phyloP scores from a whole-genome alignment of 768 basidiomycete genomes.

The Mrakia blollopis region DNA sequence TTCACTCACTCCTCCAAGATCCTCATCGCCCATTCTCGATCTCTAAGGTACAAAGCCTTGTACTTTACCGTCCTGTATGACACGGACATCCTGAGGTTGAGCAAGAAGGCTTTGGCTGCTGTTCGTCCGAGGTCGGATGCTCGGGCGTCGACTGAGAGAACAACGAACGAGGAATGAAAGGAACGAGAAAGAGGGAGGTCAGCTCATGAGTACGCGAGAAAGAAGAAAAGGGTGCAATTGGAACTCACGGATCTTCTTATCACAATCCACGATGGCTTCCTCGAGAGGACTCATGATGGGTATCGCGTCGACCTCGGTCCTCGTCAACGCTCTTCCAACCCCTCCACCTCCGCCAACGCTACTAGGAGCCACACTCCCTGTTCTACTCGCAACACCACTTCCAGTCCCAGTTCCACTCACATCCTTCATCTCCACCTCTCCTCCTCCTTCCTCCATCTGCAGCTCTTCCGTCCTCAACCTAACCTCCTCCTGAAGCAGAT shows the following conservation, averaged over 20 bases:
- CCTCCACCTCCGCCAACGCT: neutral
- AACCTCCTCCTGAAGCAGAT: neutral
- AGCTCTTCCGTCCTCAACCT: neutral
- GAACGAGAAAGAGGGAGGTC: neutral
- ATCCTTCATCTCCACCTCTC: neutral
- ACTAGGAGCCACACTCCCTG: no score
- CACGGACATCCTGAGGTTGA: conserved; percentile 22
- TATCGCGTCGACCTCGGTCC: neutral
- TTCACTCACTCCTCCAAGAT: neutral
- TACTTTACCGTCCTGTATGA: neutral
- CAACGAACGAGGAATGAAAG: neutral
- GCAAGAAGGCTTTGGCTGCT: conserved; percentile 27
- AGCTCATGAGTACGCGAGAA: neutral
- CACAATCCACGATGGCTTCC: conserved; percentile 7
- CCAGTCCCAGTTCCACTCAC: neutral
- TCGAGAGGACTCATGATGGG: neutral
- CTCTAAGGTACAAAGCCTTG: conserved; percentile 5
- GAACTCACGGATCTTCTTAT: conserved; percentile 22
- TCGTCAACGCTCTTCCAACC: neutral
- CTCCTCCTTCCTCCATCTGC: neutral
- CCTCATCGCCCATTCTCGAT: conserved; percentile 5
- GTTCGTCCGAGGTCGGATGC: conserved; percentile 18
- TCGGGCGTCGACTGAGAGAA: conserved; percentile 16
- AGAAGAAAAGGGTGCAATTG: neutral
- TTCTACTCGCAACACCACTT: neutral